Conservation (phyloP, 2,329 filamentous ascomycete species). For the Graphium sp. region DNA sequence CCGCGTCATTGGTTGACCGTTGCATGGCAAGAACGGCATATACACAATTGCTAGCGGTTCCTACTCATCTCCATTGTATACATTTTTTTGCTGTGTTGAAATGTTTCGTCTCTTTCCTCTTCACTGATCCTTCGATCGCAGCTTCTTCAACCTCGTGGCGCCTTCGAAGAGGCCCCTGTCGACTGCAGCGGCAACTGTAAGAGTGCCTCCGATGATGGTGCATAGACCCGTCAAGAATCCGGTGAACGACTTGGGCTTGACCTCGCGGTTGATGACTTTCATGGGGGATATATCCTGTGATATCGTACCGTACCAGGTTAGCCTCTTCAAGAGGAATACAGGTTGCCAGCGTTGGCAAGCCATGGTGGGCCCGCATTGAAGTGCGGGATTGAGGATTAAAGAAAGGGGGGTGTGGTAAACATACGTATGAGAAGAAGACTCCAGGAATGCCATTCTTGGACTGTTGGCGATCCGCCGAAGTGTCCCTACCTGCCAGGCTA, state of each 20-base stretch:
- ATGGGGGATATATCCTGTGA: constrained; percentile 88
- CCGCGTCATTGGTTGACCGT: not conserved
- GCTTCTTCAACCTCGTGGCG: constrained; percentile 67
- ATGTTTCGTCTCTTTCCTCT: not conserved
- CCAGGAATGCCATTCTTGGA: constrained; percentile 81
- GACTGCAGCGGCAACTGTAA: constrained; percentile 88
- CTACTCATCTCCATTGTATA: too few relatives aligned
- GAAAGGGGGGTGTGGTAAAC: constrained; percentile 16
- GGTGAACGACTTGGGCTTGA: constrained; percentile 72
- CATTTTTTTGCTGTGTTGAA: not conserved
- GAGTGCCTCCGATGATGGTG: constrained; percentile 82
- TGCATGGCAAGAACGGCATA: not conserved
- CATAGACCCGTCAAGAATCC: constrained; percentile 90
- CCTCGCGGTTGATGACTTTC: constrained; percentile 97
- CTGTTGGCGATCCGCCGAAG: constrained; percentile 75
- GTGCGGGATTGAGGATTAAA: not conserved
- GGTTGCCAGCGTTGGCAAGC: too few relatives aligned
- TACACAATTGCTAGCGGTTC: too few relatives aligned
- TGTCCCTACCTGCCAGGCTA: constrained; percentile 68
- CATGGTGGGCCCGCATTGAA: not conserved
- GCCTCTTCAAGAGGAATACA: too few relatives aligned
- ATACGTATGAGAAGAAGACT: constrained; percentile 95
- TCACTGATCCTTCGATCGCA: constrained; percentile 49
- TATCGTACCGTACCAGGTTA: not conserved
- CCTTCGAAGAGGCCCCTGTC: constrained; percentile 90